Evolutionary conservation across 106 monocot genomes (phyloP), one percentile per base, ranked within the genome.

Genomic region (Acorus gramineus): DNA sequence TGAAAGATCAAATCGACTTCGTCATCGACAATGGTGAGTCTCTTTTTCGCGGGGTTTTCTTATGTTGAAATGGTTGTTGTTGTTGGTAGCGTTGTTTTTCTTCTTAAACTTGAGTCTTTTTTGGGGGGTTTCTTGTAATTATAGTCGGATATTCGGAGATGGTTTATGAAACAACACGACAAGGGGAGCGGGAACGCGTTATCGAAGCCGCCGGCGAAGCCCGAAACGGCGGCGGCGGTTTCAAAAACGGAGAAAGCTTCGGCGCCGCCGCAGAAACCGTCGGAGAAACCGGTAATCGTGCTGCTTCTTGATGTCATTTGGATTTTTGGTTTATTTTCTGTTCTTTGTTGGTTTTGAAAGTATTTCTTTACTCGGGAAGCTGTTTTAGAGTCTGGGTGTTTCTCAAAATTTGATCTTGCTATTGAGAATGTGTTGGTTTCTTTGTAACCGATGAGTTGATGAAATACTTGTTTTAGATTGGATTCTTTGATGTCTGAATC

Each of bases 151-250:
- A 87, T 96, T 52, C 70, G 95, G 76, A 96, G 85, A 72, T 95
- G 95, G 95, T 96, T 96, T 68, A 96, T 96, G 82, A 96, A 96
- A 80, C 80, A 90, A 70, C 95, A 95, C 49, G 90, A 80, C 50
- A 87, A 90, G 55, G 72, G 70, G 61, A 81, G 64, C 48, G 82
- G 67, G 9, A 57, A 55, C 14, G 70, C 74, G 28, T 28, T 1
- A 0, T 46, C 73, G 14, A 83, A 77, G n/a, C 49, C 76, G 44
- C 55, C 53, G 3, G 60, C 57, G 8, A 65, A 62, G 50, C 66
- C 67, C 4, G 50, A 67, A 28, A 28, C 28, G 28, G 28, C 28
- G 28, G 28, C 28, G 28, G 28, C 28, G 1, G 28, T 1, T 28
- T 28, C 28, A 28, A 28, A 28, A 1, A 1, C 28, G 28, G 28